A percentile compares a stretch with the other conserved stretches of the same genome.
phyloP scores from a whole-genome alignment of 2,329 filamentous ascomycete species.

The Paecilomyces niveus region DNA sequence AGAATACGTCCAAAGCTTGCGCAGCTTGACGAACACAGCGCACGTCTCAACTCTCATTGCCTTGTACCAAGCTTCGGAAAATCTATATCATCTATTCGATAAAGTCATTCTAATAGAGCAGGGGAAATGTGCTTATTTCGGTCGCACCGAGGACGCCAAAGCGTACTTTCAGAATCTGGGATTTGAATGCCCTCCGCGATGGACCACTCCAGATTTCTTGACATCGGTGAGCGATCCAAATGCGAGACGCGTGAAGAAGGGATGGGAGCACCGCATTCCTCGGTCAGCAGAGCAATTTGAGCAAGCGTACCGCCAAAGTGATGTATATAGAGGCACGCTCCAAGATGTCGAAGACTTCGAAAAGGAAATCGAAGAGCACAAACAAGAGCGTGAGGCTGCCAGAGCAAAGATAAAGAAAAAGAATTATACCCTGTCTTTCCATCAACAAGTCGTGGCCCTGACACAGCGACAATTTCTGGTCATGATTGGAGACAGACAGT shows the following conservation, averaged over 20 bases:
- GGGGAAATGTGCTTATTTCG: constrained; percentile 67
- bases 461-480: constrained; percentile 50
- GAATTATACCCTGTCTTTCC: constrained; percentile 47
- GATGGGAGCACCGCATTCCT: constrained; percentile 52
- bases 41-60: constrained; percentile 58
- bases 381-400: constrained; percentile 33
- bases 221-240: constrained; percentile 63
- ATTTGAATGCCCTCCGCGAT: constrained; percentile 62
- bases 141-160: constrained; percentile 55
- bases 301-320: constrained; percentile 43
- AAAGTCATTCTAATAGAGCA: constrained; percentile 62
- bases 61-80: constrained; percentile 60
- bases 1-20: constrained; percentile 63
- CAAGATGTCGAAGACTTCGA: constrained; percentile 51
- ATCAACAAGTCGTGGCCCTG: constrained; percentile 44
- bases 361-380: constrained; percentile 34
- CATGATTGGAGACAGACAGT: constrained; percentile 48
- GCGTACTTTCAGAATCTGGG: constrained; percentile 65
- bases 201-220: constrained; percentile 70
- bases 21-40: constrained; percentile 58
- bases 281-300: constrained; percentile 51
- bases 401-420: constrained; percentile 38
- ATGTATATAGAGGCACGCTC: constrained; percentile 36
- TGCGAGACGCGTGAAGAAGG: constrained; percentile 50
- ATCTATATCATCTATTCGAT: constrained; percentile 53